Conservation (phyloP, 805 yeast genomes). For the Wickerhamiella sergipiensis region DNA sequence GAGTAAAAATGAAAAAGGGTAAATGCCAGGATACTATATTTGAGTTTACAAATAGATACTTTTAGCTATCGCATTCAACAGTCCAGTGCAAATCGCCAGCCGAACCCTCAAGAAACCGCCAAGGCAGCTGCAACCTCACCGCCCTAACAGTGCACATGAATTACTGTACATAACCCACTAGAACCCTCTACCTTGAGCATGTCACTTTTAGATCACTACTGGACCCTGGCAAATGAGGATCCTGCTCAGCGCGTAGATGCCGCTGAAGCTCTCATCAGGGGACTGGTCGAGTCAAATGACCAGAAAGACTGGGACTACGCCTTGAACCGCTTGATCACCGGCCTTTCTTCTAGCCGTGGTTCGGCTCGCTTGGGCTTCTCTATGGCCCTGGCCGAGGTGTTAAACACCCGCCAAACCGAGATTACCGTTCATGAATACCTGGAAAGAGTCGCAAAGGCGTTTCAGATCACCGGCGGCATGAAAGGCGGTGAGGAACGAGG, state of each 20-base stretch:
- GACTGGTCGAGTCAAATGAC: constrained; percentile 30
- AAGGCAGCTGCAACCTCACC: no score
- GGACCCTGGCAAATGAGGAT: constrained; percentile 61
- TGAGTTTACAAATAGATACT: no score
- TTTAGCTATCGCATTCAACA: no score
- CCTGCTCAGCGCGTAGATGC: constrained; percentile 59
- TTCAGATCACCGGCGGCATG: constrained; percentile 29
- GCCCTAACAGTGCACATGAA: neutral
- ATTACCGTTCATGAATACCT: constrained; percentile 31
- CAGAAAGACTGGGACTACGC: constrained; percentile 71
- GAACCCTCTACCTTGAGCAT: constrained; percentile 4
- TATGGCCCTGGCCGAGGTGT: constrained; percentile 61
- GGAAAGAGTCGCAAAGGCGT: constrained; percentile 25
- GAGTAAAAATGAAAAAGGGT: no score
- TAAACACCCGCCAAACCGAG: constrained; percentile 18
- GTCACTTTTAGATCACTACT: constrained; percentile 47
- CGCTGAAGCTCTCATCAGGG: constrained; percentile 51
- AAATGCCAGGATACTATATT: no score
- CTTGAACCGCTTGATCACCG: constrained; percentile 60
- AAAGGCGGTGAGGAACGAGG: constrained; percentile 80
- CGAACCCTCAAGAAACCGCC: no score
- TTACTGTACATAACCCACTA: neutral
- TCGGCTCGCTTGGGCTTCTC: constrained; percentile 82
- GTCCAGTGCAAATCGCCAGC: no score
- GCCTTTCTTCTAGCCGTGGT: constrained; percentile 69